Conservation (phyloP, 2,329 filamentous ascomycete species). For the Diaporthe aspalathi region DNA sequence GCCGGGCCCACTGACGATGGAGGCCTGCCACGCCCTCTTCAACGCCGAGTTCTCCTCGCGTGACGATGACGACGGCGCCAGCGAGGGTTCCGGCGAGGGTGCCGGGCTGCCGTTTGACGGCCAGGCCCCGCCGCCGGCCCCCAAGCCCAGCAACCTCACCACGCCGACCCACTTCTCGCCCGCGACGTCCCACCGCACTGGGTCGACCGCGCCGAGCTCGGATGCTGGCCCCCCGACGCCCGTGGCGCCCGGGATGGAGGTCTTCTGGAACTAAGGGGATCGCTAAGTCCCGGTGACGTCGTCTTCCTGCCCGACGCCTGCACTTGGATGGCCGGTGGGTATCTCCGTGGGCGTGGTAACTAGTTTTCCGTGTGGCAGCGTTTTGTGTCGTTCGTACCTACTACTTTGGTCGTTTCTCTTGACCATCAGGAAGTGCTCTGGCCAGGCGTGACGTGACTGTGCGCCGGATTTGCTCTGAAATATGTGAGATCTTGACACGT, state of each 20-base stretch:
- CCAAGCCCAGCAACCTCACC: slow-evolving; percentile 37
- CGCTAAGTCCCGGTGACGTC: too few species aligned
- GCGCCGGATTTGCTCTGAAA: neutral
- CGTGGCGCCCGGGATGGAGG: neutral
- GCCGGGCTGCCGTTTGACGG: too few species aligned
- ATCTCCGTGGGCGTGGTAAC: neutral
- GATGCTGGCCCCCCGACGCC: neutral
- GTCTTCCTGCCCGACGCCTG: neutral
- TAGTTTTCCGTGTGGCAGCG: neutral
- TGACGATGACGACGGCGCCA: neutral
- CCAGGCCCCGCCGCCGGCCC: slow-evolving; percentile 17
- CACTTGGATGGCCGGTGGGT: neutral
- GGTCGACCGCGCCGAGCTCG: slow-evolving; percentile 22
- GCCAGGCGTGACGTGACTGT: neutral
- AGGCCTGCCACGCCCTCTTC: neutral
- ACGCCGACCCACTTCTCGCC: slow-evolving; percentile 37
- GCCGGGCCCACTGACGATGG: neutral
- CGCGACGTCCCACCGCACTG: slow-evolving; percentile 31
- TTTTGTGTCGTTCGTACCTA: too few species aligned
- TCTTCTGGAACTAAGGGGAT: neutral
- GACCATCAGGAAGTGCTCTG: neutral
- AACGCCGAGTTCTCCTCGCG: neutral
- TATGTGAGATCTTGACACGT: slow-evolving; percentile 1
- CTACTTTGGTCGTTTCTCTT: too few species aligned
- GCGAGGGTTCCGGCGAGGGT: neutral